Conservation (phyloP, 148 eudicot species). For the Drosera capensis region DNA sequence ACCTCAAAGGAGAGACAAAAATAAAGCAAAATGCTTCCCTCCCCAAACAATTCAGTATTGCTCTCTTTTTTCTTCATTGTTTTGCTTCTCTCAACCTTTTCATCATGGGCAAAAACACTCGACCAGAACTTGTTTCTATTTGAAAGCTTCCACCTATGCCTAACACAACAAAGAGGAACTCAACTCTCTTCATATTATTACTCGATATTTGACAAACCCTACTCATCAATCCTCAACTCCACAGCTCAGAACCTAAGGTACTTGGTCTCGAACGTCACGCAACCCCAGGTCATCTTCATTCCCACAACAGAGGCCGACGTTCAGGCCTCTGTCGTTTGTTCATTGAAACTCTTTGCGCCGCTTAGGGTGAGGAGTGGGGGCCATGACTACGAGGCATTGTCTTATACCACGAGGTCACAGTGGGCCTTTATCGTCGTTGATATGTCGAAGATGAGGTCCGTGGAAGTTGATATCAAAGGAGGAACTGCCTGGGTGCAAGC, state of each 20-base stretch:
- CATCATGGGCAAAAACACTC: no score
- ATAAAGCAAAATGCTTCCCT: no score
- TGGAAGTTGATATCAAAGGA: background rate
- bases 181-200: no score
- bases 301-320: constrained; percentile 16
- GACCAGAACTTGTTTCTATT: no score
- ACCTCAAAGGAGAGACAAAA: no score
- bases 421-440: constrained; percentile 6
- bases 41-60: no score
- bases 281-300: constrained; percentile 14
- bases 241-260: constrained; percentile 13
- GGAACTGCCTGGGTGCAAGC: constrained; percentile 9
- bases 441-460: constrained; percentile 6
- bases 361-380: constrained; percentile 27
- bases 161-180: no score
- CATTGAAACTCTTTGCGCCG: constrained; percentile 7
- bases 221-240: constrained; percentile 9
- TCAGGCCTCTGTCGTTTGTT: constrained; percentile 13
- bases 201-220: no score
- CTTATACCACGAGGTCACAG: constrained; percentile 5
- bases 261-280: constrained; percentile 4
- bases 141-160: no score
- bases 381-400: constrained; percentile 37
- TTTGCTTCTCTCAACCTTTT: no score
- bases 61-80: no score